Conservation (phyloP, 768 basidiomycete species). For the Lactifluus piperatus region DNA sequence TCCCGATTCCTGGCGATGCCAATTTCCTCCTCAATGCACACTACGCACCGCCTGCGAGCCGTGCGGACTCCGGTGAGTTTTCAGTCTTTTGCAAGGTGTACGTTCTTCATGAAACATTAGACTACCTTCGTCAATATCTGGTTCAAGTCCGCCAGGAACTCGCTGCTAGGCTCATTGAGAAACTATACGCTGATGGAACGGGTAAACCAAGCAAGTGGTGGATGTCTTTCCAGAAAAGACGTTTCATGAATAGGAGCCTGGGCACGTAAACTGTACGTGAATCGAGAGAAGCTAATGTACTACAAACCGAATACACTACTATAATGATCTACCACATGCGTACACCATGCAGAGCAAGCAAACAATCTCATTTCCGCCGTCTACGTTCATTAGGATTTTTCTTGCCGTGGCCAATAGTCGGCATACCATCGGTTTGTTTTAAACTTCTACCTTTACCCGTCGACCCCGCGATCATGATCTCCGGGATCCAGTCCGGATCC, state of each 20-base stretch:
- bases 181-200: slow-evolving; percentile 86
- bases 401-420: slow-evolving; percentile 77
- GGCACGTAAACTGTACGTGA: slow-evolving; percentile 39
- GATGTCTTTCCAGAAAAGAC: slow-evolving; percentile 99
- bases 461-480: slow-evolving; percentile 56
- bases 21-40: slow-evolving; percentile 90
- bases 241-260: slow-evolving; percentile 90
- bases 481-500: slow-evolving; percentile 93
- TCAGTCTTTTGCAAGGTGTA: neutral
- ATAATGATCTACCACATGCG: neutral
- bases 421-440: slow-evolving; percentile 54
- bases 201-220: slow-evolving; percentile 99
- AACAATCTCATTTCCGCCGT: slow-evolving; percentile 37
- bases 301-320: slow-evolving; percentile 20
- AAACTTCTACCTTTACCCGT: slow-evolving; percentile 63
- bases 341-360: neutral
- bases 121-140: slow-evolving; percentile 85
- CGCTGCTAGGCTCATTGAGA: slow-evolving; percentile 75
- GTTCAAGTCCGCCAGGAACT: slow-evolving; percentile 91
- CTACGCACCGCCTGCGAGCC: slow-evolving; percentile 70
- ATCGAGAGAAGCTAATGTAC: slow-evolving; percentile 15
- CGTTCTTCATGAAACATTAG: slow-evolving; percentile 33
- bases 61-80: slow-evolving; percentile 66
- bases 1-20: slow-evolving; percentile 92
- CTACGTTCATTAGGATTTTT: slow-evolving; percentile 85